These are phyloP conservation scores for Wickerhamomyces silvicola DNA, from an alignment of 805 yeast genomes.

Conservation along the genomic window DNA sequence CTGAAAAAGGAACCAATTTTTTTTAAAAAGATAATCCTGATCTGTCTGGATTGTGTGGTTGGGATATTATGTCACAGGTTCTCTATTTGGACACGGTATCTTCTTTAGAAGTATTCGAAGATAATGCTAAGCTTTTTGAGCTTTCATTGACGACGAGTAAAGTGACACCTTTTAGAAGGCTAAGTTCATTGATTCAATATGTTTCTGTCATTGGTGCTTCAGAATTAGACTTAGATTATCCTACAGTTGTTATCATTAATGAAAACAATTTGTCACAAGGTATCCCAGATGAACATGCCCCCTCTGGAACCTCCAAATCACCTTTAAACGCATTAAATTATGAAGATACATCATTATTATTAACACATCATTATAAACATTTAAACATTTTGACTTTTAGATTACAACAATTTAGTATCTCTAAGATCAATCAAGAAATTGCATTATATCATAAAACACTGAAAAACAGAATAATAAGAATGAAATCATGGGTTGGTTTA, in stretches of 20 bases:
- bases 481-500: slow-evolving; percentile 38
- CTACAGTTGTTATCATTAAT: slow-evolving; percentile 19
- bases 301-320: not conserved
- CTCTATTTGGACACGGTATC: slow-evolving; percentile 15
- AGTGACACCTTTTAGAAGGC: slow-evolving; percentile 9
- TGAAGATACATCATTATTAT: slow-evolving; percentile 6
- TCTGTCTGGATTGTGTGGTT: too few species aligned
- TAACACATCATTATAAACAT: slow-evolving; percentile 19
- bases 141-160: slow-evolving; percentile 5
- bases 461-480: slow-evolving; percentile 27
- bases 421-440: slow-evolving; percentile 15
- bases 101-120: slow-evolving; percentile 4
- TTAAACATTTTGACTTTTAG: slow-evolving; percentile 14
- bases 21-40: too few species aligned
- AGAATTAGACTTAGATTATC: slow-evolving; percentile 22
- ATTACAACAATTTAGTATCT: slow-evolving; percentile 12
- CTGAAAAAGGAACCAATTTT: too few species aligned
- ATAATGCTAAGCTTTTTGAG: slow-evolving; percentile 12
- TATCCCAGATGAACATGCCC: not conserved
- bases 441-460: slow-evolving; percentile 12
- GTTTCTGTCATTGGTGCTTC: slow-evolving; percentile 19
- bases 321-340: slow-evolving; percentile 11
- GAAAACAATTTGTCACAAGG: slow-evolving; percentile 5
- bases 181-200: slow-evolving; percentile 10
- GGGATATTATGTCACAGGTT: slow-evolving; percentile 15